phyloP scores from a whole-genome alignment of 2,329 filamentous ascomycete species.

The Fusarium tjaetaba region DNA sequence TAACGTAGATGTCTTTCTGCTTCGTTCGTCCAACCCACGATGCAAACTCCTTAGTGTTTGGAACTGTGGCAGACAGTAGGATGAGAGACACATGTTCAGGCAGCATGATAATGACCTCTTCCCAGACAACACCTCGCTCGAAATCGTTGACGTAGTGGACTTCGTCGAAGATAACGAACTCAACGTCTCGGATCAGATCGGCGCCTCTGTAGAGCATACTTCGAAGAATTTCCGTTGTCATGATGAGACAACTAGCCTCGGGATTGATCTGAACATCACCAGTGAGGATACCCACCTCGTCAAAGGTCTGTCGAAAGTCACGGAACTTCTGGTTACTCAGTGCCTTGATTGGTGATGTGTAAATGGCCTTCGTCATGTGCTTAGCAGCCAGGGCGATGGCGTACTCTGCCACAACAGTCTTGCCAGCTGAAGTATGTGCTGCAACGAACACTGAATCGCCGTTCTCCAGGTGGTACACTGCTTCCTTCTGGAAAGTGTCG shows the following conservation, averaged over 20 bases:
- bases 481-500: constrained; percentile 98
- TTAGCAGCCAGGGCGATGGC: constrained; percentile 96
- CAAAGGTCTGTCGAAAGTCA: constrained; percentile 89
- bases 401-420: constrained; percentile 98
- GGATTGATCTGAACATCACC: constrained; percentile 98
- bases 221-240: constrained; percentile 97
- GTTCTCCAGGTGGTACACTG: constrained; percentile 95
- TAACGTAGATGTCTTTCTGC: constrained; percentile 98
- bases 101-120: constrained; percentile 99
- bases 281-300: constrained; percentile 95
- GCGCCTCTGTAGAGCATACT: constrained; percentile 98
- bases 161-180: constrained; percentile 99
- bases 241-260: constrained; percentile 97
- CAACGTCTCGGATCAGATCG: constrained; percentile 94
- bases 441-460: constrained; percentile 98
- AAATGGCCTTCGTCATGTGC: constrained; percentile 99
- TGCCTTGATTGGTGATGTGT: constrained; percentile 98
- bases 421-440: constrained; percentile 96
- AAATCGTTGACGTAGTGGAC: constrained; percentile 98
- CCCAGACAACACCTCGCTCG: constrained; percentile 97
- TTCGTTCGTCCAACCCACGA: constrained; percentile 99
- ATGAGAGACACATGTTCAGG: constrained; percentile 97
- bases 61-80: constrained; percentile 92
- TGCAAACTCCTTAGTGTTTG: constrained; percentile 97
- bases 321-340: constrained; percentile 98